A percentile compares a stretch with the other conserved stretches of the same genome.
Evolutionary conservation across 2,329 filamentous ascomycete species (phyloP).

Genomic region (Aspergillus chevalieri): DNA sequence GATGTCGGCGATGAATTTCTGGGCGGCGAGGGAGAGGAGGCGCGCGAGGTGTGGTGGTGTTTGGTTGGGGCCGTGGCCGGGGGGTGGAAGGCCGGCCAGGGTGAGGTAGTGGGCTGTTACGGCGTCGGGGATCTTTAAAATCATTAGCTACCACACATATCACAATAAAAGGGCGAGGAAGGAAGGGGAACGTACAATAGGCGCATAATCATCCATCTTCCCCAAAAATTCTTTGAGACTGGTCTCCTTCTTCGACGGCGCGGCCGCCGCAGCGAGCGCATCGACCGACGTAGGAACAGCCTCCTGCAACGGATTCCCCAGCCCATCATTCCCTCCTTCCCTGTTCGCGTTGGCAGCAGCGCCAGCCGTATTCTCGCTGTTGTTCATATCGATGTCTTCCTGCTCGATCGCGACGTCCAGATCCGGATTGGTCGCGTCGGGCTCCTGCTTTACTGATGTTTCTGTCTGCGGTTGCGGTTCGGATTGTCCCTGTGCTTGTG

Average conservation of each 20-base stretch:
- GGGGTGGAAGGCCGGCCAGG: constrained; percentile 85
- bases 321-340: constrained; percentile 4
- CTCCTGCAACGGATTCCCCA: constrained; percentile 15
- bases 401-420: constrained; percentile 31
- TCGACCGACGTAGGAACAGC: constrained; percentile 25
- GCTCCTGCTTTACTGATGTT: constrained; percentile 17
- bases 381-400: constrained; percentile 32
- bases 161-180: not conserved
- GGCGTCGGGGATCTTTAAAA: constrained; percentile 79
- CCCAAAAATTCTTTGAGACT: constrained; percentile 85
- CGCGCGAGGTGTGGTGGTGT: constrained; percentile 76
- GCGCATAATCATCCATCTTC: constrained; percentile 98
- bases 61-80: constrained; percentile 72
- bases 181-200: constrained; percentile 62
- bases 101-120: constrained; percentile 98
- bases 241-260: constrained; percentile 78
- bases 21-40: constrained; percentile 91
- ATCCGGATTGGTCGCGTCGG: constrained; percentile 16
- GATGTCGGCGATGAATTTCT: constrained; percentile 97
- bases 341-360: constrained; percentile 12
- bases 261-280: constrained; percentile 44
- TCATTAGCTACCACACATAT: not conserved
- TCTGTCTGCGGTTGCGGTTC: constrained; percentile 12
- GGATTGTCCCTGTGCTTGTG: constrained; percentile 7
- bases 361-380: constrained; percentile 11